phyloP scores from a whole-genome alignment of 164 flowering plant genomes.

The Nelumbo lutea region DNA sequence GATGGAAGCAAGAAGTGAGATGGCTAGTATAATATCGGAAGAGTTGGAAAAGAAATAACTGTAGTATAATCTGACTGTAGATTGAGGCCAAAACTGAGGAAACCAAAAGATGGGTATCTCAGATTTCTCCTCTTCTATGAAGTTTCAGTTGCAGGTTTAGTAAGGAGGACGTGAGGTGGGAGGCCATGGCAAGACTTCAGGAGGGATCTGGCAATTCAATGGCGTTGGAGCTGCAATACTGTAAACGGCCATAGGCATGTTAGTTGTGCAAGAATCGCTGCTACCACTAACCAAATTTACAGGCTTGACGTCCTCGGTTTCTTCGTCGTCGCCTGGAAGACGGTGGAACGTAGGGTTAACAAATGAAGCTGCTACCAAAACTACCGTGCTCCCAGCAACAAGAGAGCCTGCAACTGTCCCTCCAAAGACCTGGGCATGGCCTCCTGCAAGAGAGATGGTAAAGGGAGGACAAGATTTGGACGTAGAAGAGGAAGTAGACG shows the following conservation, averaged over 20 bases:
- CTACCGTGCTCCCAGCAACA: constrained; percentile 26
- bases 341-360: constrained; percentile 19
- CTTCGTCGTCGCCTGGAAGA: constrained; percentile 16
- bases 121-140: too few relatives aligned
- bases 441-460: constrained; percentile 33
- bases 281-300: background rate
- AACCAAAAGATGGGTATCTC: background rate
- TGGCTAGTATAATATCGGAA: too few relatives aligned
- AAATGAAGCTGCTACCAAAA: constrained; percentile 32
- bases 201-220: constrained; percentile 25
- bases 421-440: constrained; percentile 43
- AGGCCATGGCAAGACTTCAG: constrained; percentile 25
- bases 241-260: constrained; percentile 6
- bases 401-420: constrained; percentile 36
- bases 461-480: constrained; percentile 11
- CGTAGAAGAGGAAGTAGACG: constrained; percentile 9
- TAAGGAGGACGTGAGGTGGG: constrained; percentile 24
- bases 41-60: too few relatives aligned
- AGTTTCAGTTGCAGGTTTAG: background rate
- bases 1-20: too few relatives aligned
- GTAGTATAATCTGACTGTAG: too few relatives aligned
- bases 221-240: constrained; percentile 11
- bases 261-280: background rate
- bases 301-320: background rate
- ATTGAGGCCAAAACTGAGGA: background rate